Evolutionary conservation across 495 filamentous ascomycete species (phyloP), one percentile per base, ranked within the genome.

Genomic region (Talaromyces trachyspermus): DNA sequence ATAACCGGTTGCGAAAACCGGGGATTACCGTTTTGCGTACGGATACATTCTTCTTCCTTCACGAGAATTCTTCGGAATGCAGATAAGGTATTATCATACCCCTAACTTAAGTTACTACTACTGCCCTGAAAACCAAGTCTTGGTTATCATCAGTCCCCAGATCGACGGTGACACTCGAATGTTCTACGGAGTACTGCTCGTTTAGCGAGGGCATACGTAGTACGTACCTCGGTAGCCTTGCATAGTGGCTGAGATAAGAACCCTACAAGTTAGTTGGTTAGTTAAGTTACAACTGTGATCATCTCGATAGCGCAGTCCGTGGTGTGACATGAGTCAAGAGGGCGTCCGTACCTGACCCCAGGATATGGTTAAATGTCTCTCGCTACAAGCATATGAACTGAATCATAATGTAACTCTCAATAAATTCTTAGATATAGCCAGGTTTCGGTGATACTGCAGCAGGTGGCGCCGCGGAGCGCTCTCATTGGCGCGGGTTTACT

Each of bases 51-150:
- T 38, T 22, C n/a, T 12, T 22, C 15, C 35, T 19, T 38, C 35
- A 22, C 39, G 39, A 42, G 23, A 42, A 42, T 42, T 42, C 39
- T 42, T 42, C 39, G 39, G 39, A 42, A 42, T 42, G 39, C 26
- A 20, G 39, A 20, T 42, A 20, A 15, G 4, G 15, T n/a, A 14
- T 15, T 41, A 4, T 0, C 24, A 12, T 40, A 20, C 10, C 37
- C 20, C 37, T 20, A 12, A 8, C 37, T 40, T 5, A n/a, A n/a
- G n/a, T n/a, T n/a, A n/a, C n/a, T n/a, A n/a, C n/a, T n/a, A n/a
- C n/a, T n/a, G n/a, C n/a, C n/a, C n/a, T n/a, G n/a, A n/a, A n/a
- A n/a, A n/a, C n/a, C n/a, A n/a, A n/a, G n/a, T n/a, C n/a, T n/a
- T n/a, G n/a, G n/a, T n/a, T n/a, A n/a, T n/a, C n/a, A n/a, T n/a